Conservation (phyloP, 148 eudicot species). For the Cornus florida region DNA sequence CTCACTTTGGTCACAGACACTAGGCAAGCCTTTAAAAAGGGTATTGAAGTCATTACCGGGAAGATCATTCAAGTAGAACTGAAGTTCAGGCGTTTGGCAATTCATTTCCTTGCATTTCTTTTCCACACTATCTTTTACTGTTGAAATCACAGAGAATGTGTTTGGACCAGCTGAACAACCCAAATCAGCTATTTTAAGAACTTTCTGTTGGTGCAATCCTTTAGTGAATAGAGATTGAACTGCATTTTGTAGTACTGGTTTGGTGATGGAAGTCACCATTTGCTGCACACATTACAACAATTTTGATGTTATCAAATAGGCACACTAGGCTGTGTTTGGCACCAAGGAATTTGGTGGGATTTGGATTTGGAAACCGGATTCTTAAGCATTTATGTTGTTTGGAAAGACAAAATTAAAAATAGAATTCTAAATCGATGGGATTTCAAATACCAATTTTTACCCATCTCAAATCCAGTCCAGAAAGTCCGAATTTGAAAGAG, state of each 20-base stretch:
- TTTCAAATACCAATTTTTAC: too few species aligned
- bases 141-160: constrained; percentile 20
- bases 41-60: constrained; percentile 49
- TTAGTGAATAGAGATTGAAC: constrained; percentile 12
- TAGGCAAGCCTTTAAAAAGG: constrained; percentile 22
- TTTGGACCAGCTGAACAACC: constrained; percentile 40
- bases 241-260: constrained; percentile 21
- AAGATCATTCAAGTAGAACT: constrained; percentile 44
- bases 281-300: constrained; percentile 3
- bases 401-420: too few species aligned
- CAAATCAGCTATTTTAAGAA: constrained; percentile 34
- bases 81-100: constrained; percentile 14
- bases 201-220: not conserved
- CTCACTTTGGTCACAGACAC: not conserved
- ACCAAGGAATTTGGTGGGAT: too few species aligned
- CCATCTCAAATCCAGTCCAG: too few species aligned
- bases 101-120: constrained; percentile 20
- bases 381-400: too few species aligned
- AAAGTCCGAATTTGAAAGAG: too few species aligned
- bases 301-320: too few species aligned
- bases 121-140: constrained; percentile 4
- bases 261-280: constrained; percentile 6
- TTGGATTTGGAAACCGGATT: too few species aligned
- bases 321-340: not conserved
- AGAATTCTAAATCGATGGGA: too few species aligned